Evolutionary conservation across 768 basidiomycete genomes (phyloP).

Genomic region (Tricholoma sp.): DNA sequence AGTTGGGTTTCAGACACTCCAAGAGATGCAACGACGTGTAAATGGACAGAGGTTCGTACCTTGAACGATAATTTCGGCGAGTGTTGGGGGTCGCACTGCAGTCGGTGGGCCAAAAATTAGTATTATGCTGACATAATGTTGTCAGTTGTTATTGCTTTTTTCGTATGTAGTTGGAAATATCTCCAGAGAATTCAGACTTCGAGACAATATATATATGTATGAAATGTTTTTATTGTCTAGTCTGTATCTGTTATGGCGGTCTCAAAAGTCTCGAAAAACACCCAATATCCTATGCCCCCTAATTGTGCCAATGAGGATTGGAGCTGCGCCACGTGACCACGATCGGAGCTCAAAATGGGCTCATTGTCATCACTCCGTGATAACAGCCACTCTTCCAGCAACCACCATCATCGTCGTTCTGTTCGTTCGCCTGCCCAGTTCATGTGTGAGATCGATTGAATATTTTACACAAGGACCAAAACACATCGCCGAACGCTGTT

Average conservation of each 20-base stretch:
- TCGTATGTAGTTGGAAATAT: too few relatives aligned
- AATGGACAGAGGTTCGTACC: constrained; percentile 27
- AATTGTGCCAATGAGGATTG: not conserved
- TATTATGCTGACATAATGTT: constrained; percentile 29
- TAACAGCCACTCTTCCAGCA: constrained; percentile 25
- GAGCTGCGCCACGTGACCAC: constrained; percentile 8
- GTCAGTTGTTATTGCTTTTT: constrained; percentile 5
- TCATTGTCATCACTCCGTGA: constrained; percentile 16
- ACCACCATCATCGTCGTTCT: constrained; percentile 31
- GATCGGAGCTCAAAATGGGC: constrained; percentile 28
- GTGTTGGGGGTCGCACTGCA: constrained; percentile 24
- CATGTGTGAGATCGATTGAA: constrained; percentile 46
- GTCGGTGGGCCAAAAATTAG: constrained; percentile 13
- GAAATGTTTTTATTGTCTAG: not conserved
- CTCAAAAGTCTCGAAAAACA: not conserved
- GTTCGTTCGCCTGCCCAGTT: constrained; percentile 36
- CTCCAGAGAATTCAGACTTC: not conserved
- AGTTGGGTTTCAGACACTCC: constrained; percentile 13
- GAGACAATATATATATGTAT: not conserved
- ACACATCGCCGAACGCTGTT: constrained; percentile 2
- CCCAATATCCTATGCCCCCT: too few relatives aligned
- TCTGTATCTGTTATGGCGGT: not conserved
- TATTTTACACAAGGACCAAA: constrained; percentile 25
- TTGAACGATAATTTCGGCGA: constrained; percentile 35
- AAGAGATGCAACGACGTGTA: constrained; percentile 10